A percentile compares a stretch with the other conserved stretches of the same genome.
Conservation (phyloP, 2,329 filamentous ascomycete genomes). For the Microsporum ferrugineum region DNA sequence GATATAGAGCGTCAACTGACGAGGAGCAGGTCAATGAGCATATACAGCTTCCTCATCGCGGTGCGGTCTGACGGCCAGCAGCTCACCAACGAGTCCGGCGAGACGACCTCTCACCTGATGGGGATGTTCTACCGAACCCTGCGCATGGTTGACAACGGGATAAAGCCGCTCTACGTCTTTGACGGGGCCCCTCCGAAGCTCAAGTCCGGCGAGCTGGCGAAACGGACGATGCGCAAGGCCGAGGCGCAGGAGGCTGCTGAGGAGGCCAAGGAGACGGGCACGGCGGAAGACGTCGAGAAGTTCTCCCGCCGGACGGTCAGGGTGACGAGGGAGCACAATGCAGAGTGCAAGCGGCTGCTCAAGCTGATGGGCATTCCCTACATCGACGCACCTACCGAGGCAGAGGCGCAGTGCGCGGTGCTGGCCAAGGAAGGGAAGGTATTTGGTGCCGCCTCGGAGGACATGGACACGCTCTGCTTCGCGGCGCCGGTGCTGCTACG, state of each 20-base stretch:
- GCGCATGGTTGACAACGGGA: conserved; percentile 95
- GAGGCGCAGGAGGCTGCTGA: conserved; percentile 83
- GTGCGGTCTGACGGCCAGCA: conserved; percentile 95
- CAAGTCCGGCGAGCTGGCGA: conserved; percentile 92
- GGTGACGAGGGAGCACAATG: conserved; percentile 94
- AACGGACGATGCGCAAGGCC: conserved; percentile 88
- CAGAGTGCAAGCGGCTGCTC: conserved; percentile 79
- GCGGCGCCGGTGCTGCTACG: conserved; percentile 80
- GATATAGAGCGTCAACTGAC: background rate
- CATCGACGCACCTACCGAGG: conserved; percentile 90
- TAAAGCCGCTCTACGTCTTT: conserved; percentile 97
- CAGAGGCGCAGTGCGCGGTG: conserved; percentile 89
- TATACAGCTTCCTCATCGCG: conserved; percentile 97
- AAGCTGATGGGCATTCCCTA: conserved; percentile 95
- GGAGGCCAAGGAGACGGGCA: conserved; percentile 94
- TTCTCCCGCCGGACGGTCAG: conserved; percentile 87
- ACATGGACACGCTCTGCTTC: conserved; percentile 98
- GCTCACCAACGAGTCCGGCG: conserved; percentile 85
- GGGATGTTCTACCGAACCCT: conserved; percentile 99
- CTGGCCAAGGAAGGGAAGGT: conserved; percentile 87
- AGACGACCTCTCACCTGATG: conserved; percentile 97
- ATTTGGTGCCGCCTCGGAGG: conserved; percentile 90
- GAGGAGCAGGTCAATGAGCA: conserved; percentile 73
- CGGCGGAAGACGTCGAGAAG: conserved; percentile 94
- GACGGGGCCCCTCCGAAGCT: conserved; percentile 94